Conservation (phyloP, 169 alveolate species). For the Prorocentrum cordatum region DNA sequence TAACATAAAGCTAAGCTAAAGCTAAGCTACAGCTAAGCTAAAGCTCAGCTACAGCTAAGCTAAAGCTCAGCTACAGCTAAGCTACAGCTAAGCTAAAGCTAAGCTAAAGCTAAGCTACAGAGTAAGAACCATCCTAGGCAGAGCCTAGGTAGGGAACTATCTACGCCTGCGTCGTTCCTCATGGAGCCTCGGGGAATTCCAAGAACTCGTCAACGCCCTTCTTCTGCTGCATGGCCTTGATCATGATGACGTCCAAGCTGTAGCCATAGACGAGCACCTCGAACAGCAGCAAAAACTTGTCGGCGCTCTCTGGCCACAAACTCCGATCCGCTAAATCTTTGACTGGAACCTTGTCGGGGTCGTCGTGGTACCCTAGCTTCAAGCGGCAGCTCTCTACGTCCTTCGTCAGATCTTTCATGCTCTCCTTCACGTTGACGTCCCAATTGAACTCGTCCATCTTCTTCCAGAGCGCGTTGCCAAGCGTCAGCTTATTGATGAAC, state of each 20-base stretch:
- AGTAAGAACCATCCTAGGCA: not conserved
- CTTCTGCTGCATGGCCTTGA: not conserved
- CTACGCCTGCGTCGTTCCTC: too few species aligned
- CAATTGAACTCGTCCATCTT: not conserved
- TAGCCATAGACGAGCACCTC: not conserved
- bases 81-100: not conserved
- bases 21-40: too few species aligned
- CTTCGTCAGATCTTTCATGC: not conserved
- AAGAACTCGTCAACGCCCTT: not conserved
- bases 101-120: not conserved
- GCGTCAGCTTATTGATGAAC: not conserved
- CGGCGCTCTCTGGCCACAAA: not conserved
- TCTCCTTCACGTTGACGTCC: not conserved
- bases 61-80: too few species aligned
- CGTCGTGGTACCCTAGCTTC: not conserved
- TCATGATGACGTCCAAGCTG: not conserved
- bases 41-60: too few species aligned
- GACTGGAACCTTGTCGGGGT: not conserved
- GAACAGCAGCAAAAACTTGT: not conserved
- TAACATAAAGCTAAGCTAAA: too few species aligned
- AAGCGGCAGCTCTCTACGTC: not conserved
- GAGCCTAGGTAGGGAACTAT: too few species aligned
- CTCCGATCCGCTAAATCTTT: not conserved
- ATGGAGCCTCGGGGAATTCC: not conserved
- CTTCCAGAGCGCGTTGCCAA: not conserved